Evolutionary conservation across 371 early-diverging fungal genomes (phyloP).

Genomic region (Zopfochytrium polystomum): DNA sequence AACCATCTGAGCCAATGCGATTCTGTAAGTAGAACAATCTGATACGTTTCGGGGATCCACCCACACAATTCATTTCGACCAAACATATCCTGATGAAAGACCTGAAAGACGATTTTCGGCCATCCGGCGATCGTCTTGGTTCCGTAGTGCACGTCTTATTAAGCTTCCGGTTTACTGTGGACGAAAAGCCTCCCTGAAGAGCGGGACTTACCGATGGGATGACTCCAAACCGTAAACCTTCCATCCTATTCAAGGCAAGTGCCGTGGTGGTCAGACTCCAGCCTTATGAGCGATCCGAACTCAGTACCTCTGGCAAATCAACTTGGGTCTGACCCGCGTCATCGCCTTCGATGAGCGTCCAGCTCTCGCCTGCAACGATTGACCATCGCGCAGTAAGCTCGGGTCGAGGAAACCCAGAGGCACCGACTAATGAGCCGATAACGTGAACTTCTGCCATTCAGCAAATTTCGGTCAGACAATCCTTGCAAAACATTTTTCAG

Average conservation of each 20-base stretch:
- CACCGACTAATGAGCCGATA: slow-evolving; percentile 45
- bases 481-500: too few relatives aligned
- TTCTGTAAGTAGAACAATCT: neutral
- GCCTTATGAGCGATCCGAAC: slow-evolving; percentile 10
- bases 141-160: slow-evolving; percentile 47
- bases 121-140: slow-evolving; percentile 48
- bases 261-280: neutral
- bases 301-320: slow-evolving; percentile 42
- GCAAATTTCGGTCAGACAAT: too few relatives aligned
- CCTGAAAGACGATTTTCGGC: slow-evolving; percentile 52
- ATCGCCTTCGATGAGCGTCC: slow-evolving; percentile 48
- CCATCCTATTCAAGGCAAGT: slow-evolving; percentile 30
- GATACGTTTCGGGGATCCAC: neutral
- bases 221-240: slow-evolving; percentile 44
- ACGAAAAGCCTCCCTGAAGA: neutral
- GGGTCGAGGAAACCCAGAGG: slow-evolving; percentile 45
- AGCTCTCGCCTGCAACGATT: slow-evolving; percentile 45
- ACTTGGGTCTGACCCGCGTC: slow-evolving; percentile 48
- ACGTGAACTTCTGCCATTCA: slow-evolving; percentile 52
- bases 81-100: slow-evolving; percentile 45
- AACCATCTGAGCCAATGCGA: slow-evolving; percentile 36
- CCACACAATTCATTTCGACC: slow-evolving; percentile 51
- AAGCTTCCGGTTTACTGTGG: neutral
- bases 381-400: slow-evolving; percentile 45
- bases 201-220: slow-evolving; percentile 45